phyloP scores from a whole-genome alignment of 441 rosid genomes.

The Arabidopsis lyrata region DNA sequence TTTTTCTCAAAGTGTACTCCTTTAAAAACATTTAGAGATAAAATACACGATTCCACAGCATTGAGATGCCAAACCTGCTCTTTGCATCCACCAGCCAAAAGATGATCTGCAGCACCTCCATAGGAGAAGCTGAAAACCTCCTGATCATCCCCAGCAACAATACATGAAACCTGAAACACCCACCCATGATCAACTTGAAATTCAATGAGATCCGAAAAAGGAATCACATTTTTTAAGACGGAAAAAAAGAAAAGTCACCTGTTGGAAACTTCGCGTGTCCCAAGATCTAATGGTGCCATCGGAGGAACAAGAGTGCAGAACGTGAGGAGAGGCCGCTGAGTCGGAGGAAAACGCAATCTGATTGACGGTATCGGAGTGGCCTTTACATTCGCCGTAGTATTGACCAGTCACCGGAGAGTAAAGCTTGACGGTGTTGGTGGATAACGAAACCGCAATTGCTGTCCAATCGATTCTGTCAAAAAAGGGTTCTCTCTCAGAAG shows the following conservation, averaged over 20 bases:
- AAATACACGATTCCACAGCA: not conserved
- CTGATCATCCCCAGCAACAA: constrained; percentile 57
- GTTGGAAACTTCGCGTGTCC: constrained; percentile 84
- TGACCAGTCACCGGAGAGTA: constrained; percentile 89
- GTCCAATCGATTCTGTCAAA: constrained; percentile 76
- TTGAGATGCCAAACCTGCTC: constrained; percentile 63
- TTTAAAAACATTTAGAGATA: constrained; percentile 4
- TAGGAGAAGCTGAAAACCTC: constrained; percentile 83
- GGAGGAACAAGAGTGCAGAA: constrained; percentile 83
- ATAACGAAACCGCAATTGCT: constrained; percentile 88
- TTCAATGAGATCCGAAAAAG: not conserved
- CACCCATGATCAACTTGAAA: not conserved
- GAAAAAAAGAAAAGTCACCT: constrained; percentile 52
- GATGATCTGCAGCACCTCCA: constrained; percentile 74
- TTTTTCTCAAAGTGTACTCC: not conserved
- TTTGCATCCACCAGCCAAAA: constrained; percentile 86
- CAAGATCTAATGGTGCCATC: constrained; percentile 85
- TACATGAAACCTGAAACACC: constrained; percentile 66
- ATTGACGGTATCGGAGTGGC: constrained; percentile 75
- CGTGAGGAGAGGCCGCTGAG: constrained; percentile 62
- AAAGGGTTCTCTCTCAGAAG: constrained; percentile 6
- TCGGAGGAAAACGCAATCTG: constrained; percentile 70
- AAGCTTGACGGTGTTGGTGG: constrained; percentile 76
- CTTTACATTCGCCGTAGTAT: constrained; percentile 83
- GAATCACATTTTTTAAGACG: constrained; percentile 14